Evolutionary conservation across 805 yeast species (phyloP), one percentile per base, ranked within the genome.

Genomic region (Komagataella pastoris): DNA sequence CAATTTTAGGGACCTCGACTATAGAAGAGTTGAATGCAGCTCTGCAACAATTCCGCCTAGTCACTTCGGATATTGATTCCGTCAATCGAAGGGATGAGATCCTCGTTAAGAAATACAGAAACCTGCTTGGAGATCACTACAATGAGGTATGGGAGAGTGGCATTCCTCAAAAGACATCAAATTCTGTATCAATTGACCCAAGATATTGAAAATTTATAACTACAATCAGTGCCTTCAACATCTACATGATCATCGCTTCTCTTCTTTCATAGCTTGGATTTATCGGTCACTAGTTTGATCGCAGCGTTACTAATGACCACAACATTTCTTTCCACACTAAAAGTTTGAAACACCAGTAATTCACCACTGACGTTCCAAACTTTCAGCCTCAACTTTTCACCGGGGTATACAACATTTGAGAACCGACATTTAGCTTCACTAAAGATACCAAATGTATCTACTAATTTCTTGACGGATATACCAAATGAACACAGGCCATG

Each of bases 401-500:
- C 99, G 7, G 97, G 97, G 78, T 79, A 90, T 21, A 91, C 97
- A 59, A 86, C 83, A 61, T 89, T 89, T 18, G 95, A 78, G 68
- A 91, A 91, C 64, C 98, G 81, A 14, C 80, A 93, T 73, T 91
- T 91, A 65, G 88, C 76, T 72, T 89, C 96, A 61, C 77, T 77
- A 67, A 83, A 86, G 44, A 76, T 73, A 48, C 99, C 98, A 67
- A 70, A 91, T 61, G 85, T 75, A 59, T 89, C 96, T 59, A 76
- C 74, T 57, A 91, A 73, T 17, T 79, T 76, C 65, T 90, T 88
- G 30, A 83, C 84, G 46, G 86, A 71, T 54, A 90, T 77, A 55
- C 99, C 99, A 65, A 87, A 80, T 17, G 87, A 77, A 61, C 95
- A 85, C 68, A 91, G 76, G 47, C 99, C 99, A 69, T 91, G 99